phyloP scores from a whole-genome alignment of 257 asterid genomes.

The Dorcoceras hygrometricum region DNA sequence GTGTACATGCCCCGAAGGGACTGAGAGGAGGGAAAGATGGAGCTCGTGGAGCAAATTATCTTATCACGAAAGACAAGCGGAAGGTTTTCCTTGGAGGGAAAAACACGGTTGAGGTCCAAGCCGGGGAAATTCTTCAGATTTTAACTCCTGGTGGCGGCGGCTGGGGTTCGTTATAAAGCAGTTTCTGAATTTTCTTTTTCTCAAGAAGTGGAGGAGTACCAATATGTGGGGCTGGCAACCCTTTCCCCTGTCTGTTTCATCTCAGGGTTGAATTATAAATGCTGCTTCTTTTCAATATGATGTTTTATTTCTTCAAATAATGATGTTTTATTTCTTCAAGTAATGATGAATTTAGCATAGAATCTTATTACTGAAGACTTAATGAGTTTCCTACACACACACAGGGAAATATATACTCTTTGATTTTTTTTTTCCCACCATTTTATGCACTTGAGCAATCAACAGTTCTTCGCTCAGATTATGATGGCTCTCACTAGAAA shows the following conservation, averaged over 20 bases:
- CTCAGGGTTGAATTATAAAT: neutral
- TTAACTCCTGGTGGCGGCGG: conserved; percentile 98
- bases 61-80: conserved; percentile 56
- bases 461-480: conserved; percentile 35
- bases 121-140: conserved; percentile 83
- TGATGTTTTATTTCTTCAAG: no score
- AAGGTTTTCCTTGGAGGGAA: conserved; percentile 83
- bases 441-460: no score
- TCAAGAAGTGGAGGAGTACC: neutral
- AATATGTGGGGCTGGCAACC: neutral
- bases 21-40: conserved; percentile 74
- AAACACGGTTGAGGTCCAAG: conserved; percentile 70
- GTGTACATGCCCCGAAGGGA: conserved; percentile 92
- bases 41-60: conserved; percentile 79
- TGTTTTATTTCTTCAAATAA: no score
- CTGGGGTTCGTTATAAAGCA: conserved; percentile 56
- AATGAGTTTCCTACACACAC: no score
- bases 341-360: no score
- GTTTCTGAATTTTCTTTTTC: no score
- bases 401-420: no score
- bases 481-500: conserved; percentile 93
- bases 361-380: no score
- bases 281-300: neutral
- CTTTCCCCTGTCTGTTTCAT: neutral
- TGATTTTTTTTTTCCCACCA: no score